Evolutionary conservation across 2,329 filamentous ascomycete species (phyloP).

Genomic region (Truncatella angustata): DNA sequence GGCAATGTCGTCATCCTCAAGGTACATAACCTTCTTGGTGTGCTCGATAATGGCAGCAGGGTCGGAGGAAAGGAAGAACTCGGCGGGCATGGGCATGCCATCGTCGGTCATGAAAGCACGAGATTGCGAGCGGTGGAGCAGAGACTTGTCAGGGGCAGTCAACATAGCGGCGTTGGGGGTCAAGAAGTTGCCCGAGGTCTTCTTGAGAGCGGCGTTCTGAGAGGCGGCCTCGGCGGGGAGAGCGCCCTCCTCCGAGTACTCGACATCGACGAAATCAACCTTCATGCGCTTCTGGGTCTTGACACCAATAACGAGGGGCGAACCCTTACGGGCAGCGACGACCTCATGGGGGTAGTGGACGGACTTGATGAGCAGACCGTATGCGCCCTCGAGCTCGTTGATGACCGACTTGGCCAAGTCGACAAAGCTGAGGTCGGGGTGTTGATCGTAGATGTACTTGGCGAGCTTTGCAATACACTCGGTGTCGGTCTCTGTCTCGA

Average conservation of each 20-base stretch:
- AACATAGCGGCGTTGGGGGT: conserved; percentile 65
- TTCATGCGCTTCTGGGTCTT: conserved; percentile 99
- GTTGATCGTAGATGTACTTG: conserved; percentile 96
- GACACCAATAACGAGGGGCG: conserved; percentile 94
- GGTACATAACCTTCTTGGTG: conserved; percentile 99
- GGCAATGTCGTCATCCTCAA: conserved; percentile 98
- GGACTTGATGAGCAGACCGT: conserved; percentile 95
- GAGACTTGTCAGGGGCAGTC: conserved; percentile 92
- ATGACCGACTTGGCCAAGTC: conserved; percentile 97
- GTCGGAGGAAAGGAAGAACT: conserved; percentile 99
- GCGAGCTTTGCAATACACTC: conserved; percentile 99
- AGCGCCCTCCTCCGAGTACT: conserved; percentile 83
- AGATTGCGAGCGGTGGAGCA: conserved; percentile 96
- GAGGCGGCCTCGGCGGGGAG: conserved; percentile 92
- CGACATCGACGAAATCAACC: conserved; percentile 99
- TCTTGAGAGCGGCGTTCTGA: conserved; percentile 96
- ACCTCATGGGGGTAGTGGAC: conserved; percentile 98
- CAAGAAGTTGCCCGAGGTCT: conserved; percentile 68
- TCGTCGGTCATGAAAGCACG: conserved; percentile 99
- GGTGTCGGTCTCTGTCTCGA: conserved; percentile 98
- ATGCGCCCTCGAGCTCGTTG: conserved; percentile 96
- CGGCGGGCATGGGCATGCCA: conserved; percentile 94
- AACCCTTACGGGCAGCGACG: conserved; percentile 97
- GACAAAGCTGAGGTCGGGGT: conserved; percentile 93
- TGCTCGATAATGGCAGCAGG: conserved; percentile 98